Percentiles rank a stretch among this genome's conserved stretches.
Conservation (phyloP, 129 eudicot genomes). For the Mikania micrantha region DNA sequence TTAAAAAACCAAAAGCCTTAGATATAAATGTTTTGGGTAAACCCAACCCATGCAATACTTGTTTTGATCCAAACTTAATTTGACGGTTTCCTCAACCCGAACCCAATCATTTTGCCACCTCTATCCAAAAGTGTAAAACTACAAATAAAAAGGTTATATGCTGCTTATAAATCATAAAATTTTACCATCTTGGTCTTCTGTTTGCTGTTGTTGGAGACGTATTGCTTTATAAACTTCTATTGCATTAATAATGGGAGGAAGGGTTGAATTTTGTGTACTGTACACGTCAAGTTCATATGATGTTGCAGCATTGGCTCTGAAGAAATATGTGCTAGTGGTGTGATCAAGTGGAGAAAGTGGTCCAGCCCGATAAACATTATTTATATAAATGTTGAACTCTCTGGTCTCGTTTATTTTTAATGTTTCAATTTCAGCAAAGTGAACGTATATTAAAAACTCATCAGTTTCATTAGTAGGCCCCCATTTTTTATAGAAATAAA, state of each 20-base stretch:
- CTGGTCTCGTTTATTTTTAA: conserved; percentile 20
- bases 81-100: not conserved
- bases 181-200: conserved; percentile 29
- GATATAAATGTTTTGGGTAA: not conserved
- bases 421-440: conserved; percentile 39
- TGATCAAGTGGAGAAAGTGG: conserved; percentile 12
- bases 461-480: not conserved
- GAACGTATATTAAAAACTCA: conserved; percentile 13
- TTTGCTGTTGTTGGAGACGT: conserved; percentile 14
- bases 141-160: not conserved
- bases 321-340: not conserved
- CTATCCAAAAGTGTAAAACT: not conserved
- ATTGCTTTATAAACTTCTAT: conserved; percentile 19
- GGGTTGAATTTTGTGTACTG: conserved; percentile 22
- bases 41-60: not conserved
- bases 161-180: not conserved
- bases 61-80: not conserved
- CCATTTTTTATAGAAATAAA: not conserved
- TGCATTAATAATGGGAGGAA: conserved; percentile 35
- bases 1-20: not conserved
- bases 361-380: not conserved
- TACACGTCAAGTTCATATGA: not conserved
- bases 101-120: not conserved
- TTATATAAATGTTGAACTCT: conserved; percentile 34
- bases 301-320: too few species aligned